Base-by-base conservation (phyloP, 164 flowering plant genomes). In the Annona cherimola region DNA sequence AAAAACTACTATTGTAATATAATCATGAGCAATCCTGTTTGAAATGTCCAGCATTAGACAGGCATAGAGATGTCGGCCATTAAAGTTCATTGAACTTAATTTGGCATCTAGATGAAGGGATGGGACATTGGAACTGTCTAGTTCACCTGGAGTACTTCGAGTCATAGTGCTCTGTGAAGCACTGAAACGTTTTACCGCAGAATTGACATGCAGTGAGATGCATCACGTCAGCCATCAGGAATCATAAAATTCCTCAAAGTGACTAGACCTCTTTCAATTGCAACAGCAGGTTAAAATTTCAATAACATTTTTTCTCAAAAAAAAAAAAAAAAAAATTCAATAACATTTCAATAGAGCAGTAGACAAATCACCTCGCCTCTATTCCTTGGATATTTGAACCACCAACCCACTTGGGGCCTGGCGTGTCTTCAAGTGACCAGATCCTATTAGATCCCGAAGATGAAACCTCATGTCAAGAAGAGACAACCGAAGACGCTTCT, bases 401-500 rank as follows among this genome's bases (percentile, higher is more conserved):
- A 88, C 78, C 76, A 95, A 79, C 39, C 98, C 98, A 74, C 83
- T 81, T 16, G 98, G 89, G 70, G 96, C 83, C 6, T 85, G 80
- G 68, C 79, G 67, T 18, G 89, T 89, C 81, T 88, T 86, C 61
- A 95, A 87, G 74, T 83, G 86, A 71, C 99, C 99, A 20, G 97
- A 90, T 45, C 98, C 98, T 69, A 93, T 89, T 61, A 93, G 80
- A 81, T 95, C 98, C 20, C 98, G 88, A 19, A 93, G 82, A 82
- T 95, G 99, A 86, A 93, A 95, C 79, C 98, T 88, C 84, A 90
- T 90, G 77, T 93, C 98, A 61, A 95, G 90, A 11, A 85, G 86
- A 77, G 99, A 93, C 43, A 84, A 71, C 19, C 92, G 81, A 26
- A 95, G 85, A 42, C 84, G 86, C 85, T 85, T 91, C 84, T 87